Evolutionary conservation across 2,329 filamentous ascomycete genomes (phyloP), one percentile per base, ranked within the genome.

Genomic region (Paraphoma sp.): DNA sequence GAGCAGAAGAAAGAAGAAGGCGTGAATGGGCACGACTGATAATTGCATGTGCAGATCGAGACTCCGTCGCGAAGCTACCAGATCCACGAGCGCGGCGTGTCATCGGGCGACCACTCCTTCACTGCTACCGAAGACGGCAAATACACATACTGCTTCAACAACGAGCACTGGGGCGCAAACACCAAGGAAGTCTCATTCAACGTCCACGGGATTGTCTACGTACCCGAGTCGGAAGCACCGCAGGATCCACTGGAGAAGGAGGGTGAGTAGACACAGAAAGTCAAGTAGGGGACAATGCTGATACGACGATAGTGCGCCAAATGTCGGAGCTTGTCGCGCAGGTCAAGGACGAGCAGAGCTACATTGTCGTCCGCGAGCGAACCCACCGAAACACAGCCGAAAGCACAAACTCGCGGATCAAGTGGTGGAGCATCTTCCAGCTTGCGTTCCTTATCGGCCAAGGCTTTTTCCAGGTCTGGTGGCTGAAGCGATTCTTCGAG

Each of bases 361-460:
- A 99, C 82, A 98, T 99, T 73, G 88, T 99, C 61, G 82, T 98
- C 56, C 90, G 95, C 69, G 95, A 99, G 82, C 87, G 95, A 73
- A 97, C 92, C 68, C 95, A 99, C 84, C 87, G 95, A 76, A 99
- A 99, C 83, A 99, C 95, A 9, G 95, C 95, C 63, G 95, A 99
- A 83, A 97, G 93, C 85, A 99, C 95, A 72, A 99, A 99, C 80
- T 86, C 88, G 68, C 87, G 95, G 66, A 95, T 99, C 77, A 99
- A 99, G 84, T 99, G 95, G 95, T 99, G 95, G 95, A 97, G 95
- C 79, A 86, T 98, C 70, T 98, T 98, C 80, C 93, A 99, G 80
- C 87, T 99, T 64, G 86, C 87, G 54, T 88, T 98, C 48, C 86
- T 99, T 62, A 84, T 96, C 65, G 93, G 90, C 71, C 92, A 98